These are phyloP conservation scores for Trichoderma gamsii DNA, from an alignment of 495 filamentous ascomycete genomes.

Conservation along the genomic window DNA sequence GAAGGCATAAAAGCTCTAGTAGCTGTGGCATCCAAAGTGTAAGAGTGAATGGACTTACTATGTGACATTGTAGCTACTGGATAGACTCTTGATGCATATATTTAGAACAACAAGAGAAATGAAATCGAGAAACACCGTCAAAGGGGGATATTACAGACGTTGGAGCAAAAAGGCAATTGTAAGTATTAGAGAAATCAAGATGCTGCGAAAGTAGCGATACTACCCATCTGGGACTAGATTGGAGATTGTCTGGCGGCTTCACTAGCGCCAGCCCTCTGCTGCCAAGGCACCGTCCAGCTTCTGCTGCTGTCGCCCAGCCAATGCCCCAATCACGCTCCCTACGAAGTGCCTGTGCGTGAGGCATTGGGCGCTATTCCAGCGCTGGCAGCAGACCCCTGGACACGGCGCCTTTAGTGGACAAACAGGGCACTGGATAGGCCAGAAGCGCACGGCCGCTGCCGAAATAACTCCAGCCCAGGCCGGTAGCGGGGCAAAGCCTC, in stretches of 20 bases:
- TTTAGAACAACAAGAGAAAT: not conserved
- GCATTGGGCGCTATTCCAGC: slow-evolving; percentile 12
- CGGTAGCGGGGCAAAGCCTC: not conserved
- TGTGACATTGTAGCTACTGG: slow-evolving; percentile 43
- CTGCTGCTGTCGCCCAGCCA: no score
- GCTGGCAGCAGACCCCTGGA: not conserved
- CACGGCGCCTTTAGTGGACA: not conserved
- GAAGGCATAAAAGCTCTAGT: not conserved
- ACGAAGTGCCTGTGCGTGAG: not conserved
- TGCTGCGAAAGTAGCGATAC: not conserved
- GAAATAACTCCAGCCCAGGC: not conserved
- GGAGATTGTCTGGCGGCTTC: not conserved
- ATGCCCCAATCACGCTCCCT: not conserved
- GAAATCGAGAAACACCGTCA: not conserved
- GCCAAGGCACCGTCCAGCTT: no score
- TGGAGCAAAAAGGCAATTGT: not conserved
- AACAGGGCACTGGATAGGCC: not conserved
- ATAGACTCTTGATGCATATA: not conserved
- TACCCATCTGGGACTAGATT: not conserved
- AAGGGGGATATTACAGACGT: not conserved
- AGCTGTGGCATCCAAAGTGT: not conserved
- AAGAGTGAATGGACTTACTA: slow-evolving; percentile 36
- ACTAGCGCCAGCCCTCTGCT: not conserved
- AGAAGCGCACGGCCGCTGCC: not conserved
- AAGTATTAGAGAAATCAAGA: not conserved